These are phyloP conservation scores for Neurospora sp. DNA, from an alignment of 495 filamentous ascomycete species.

Conservation along the genomic window DNA sequence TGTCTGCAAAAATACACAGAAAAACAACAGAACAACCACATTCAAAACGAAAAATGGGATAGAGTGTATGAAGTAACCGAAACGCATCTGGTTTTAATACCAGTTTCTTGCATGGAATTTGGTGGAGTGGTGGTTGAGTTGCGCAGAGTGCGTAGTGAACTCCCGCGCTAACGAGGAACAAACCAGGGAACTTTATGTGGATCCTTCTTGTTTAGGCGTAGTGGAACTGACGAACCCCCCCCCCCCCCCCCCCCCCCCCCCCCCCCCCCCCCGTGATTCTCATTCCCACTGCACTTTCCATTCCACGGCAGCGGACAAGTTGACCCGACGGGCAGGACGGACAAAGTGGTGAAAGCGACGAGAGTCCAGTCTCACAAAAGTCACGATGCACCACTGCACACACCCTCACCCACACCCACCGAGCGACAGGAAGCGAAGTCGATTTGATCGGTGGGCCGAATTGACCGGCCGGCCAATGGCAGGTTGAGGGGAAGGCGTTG, in stretches of 20 bases:
- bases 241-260: no score
- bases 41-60: no score
- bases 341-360: neutral
- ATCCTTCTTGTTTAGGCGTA: neutral
- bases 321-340: neutral
- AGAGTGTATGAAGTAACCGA: no score
- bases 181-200: neutral
- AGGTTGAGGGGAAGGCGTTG: neutral
- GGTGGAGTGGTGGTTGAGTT: no score
- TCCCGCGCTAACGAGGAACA: no score
- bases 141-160: no score
- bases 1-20: no score
- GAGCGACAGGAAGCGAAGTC: neutral
- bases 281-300: neutral
- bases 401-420: neutral
- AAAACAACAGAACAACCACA: no score
- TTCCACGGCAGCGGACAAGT: neutral
- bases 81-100: no score
- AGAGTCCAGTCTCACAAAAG: neutral
- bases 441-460: neutral
- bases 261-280: no score
- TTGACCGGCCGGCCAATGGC: neutral
- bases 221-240: neutral
- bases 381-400: neutral
- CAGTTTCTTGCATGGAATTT: no score